Percentiles rank a stretch among this genome's conserved stretches.
phyloP scores from a whole-genome alignment of 805 yeast genomes.

The Isabelozyma pseudorhagii region DNA sequence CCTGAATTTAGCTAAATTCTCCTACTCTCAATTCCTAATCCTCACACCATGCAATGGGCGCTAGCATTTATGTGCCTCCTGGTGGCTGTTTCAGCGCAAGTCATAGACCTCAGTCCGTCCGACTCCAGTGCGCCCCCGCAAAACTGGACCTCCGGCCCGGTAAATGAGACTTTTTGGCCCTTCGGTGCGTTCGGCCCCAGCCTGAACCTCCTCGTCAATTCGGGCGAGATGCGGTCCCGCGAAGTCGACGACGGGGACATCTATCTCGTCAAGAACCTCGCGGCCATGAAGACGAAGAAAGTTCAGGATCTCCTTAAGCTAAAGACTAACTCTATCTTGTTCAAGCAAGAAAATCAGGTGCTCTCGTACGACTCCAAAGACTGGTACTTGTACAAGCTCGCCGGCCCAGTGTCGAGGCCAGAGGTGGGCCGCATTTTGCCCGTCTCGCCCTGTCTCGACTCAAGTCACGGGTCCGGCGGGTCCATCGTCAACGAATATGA shows the following conservation, averaged over 20 bases:
- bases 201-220: no score
- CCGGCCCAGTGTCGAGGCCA: background rate
- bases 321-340: constrained; percentile 5
- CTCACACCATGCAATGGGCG: no score
- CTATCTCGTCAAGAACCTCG: background rate
- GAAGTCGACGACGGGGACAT: background rate
- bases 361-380: constrained; percentile 4
- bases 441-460: constrained; percentile 9
- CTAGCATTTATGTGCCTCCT: background rate
- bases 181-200: no score
- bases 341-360: constrained; percentile 2
- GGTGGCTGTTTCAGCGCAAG: background rate
- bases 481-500: constrained; percentile 3
- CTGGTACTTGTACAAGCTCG: constrained; percentile 7
- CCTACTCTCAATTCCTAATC: no score
- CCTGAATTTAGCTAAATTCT: no score
- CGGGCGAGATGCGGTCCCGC: background rate
- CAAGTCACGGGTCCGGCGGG: constrained; percentile 7
- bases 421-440: constrained; percentile 5
- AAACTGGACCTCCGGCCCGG: no score
- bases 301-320: constrained; percentile 4
- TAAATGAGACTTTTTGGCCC: no score
- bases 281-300: constrained; percentile 4
- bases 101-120: background rate
- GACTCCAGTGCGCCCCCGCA: no score